phyloP scores from a whole-genome alignment of 225 moss, liverwort and hornwort genomes.

The Bryoerythrophyllum caledonicum region DNA sequence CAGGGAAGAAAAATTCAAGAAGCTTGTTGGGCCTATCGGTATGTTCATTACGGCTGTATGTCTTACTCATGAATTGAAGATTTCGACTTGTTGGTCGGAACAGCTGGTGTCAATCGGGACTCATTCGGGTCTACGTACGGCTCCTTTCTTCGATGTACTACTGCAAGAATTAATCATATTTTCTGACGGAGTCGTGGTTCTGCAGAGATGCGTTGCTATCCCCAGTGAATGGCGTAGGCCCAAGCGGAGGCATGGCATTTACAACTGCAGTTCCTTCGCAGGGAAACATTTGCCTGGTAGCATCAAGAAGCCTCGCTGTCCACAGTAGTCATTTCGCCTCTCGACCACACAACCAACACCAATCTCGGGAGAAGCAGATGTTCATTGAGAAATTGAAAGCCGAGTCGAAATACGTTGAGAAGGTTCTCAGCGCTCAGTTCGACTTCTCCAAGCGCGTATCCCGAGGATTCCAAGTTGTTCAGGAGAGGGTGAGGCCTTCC shows the following conservation, averaged over 20 bases:
- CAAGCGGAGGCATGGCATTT: constrained; percentile 46
- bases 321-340: constrained; percentile 18
- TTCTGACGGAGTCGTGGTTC: constrained; percentile 3
- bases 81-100: background rate
- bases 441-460: constrained; percentile 68
- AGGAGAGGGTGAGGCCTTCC: constrained; percentile 24
- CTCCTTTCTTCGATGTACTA: constrained; percentile 1
- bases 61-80: background rate
- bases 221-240: constrained; percentile 16
- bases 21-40: constrained; percentile 85
- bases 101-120: constrained; percentile 1
- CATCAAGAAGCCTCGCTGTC: constrained; percentile 53
- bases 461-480: constrained; percentile 71
- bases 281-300: constrained; percentile 81
- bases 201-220: constrained; percentile 69
- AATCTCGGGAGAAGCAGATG: constrained; percentile 31
- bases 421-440: constrained; percentile 43
- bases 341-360: constrained; percentile 21
- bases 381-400: constrained; percentile 46
- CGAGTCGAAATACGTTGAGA: constrained; percentile 59
- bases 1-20: constrained; percentile 80
- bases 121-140: background rate
- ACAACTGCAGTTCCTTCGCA: constrained; percentile 82
- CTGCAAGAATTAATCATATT: background rate
- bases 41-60: constrained; percentile 14